A percentile compares a stretch with the other conserved stretches of the same genome.
Conservation (phyloP, 108 stramenopile species). For the Nitzschia sp. region DNA sequence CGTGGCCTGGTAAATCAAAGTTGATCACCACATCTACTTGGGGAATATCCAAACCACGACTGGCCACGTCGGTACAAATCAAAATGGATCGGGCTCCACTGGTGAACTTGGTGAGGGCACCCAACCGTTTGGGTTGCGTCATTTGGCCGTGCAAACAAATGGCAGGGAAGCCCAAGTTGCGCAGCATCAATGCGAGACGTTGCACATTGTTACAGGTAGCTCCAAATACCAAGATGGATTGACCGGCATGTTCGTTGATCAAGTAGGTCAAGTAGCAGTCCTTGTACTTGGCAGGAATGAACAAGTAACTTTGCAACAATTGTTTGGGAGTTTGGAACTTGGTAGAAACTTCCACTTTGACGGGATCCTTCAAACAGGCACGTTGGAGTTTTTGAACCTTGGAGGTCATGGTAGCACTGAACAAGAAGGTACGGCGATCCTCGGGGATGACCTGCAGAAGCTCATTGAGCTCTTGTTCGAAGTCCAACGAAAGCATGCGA, state of each 20-base stretch:
- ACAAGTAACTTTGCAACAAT: conserved; percentile 93
- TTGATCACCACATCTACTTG: conserved; percentile 96
- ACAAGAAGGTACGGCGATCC: conserved; percentile 89
- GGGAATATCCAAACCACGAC: conserved; percentile 94
- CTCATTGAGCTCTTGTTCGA: conserved; percentile 90
- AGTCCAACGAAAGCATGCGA: conserved; percentile 94
- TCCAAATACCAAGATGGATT: conserved; percentile 92
- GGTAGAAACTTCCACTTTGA: conserved; percentile 88
- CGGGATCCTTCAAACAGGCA: conserved; percentile 90
- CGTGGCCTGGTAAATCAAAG: conserved; percentile 93
- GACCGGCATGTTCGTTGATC: conserved; percentile 95
- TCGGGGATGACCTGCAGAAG: conserved; percentile 90
- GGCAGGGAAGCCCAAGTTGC: conserved; percentile 96
- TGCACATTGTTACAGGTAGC: conserved; percentile 98
- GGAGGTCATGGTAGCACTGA: conserved; percentile 97
- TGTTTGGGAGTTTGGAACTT: conserved; percentile 96
- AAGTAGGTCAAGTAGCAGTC: conserved; percentile 97
- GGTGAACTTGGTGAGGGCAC: conserved; percentile 94
- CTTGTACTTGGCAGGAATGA: conserved; percentile 99
- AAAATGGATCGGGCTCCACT: conserved; percentile 77
- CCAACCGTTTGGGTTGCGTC: conserved; percentile 96
- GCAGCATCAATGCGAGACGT: conserved; percentile 89
- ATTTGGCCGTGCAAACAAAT: conserved; percentile 98
- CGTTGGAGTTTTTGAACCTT: conserved; percentile 98
- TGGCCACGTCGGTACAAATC: conserved; percentile 98